These are phyloP conservation scores for Grosmannia huntii DNA, from an alignment of 2,329 filamentous ascomycete genomes.

Conservation along the genomic window DNA sequence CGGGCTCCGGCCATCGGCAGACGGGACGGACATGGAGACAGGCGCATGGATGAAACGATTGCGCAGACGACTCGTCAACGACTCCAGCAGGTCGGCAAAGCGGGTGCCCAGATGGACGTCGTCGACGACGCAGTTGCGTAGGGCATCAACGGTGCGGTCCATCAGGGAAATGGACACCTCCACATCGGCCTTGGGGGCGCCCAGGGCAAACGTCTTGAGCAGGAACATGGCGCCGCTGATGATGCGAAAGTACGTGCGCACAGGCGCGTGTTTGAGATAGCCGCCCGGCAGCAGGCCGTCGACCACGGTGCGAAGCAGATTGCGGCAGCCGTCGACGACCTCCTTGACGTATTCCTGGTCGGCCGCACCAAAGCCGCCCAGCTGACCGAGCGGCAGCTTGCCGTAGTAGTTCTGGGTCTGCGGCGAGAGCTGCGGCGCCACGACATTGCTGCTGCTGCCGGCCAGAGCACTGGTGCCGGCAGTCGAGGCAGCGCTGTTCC, in stretches of 20 bases:
- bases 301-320: slow-evolving; percentile 64
- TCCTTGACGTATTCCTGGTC: slow-evolving; percentile 64
- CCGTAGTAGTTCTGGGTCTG: slow-evolving; percentile 54
- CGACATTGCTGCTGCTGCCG: slow-evolving; percentile 6
- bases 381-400: slow-evolving; percentile 48
- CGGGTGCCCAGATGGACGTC: slow-evolving; percentile 77
- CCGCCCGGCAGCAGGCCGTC: slow-evolving; percentile 61
- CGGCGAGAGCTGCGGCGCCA: slow-evolving; percentile 38
- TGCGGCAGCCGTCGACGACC: slow-evolving; percentile 65
- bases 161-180: slow-evolving; percentile 63
- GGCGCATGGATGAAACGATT: slow-evolving; percentile 60
- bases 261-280: slow-evolving; percentile 71
- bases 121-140: slow-evolving; percentile 69
- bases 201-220: slow-evolving; percentile 72
- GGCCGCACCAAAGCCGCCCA: slow-evolving; percentile 50
- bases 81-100: slow-evolving; percentile 73
- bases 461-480: slow-evolving; percentile 21
- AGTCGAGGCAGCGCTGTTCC: slow-evolving; percentile 16
- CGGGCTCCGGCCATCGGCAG: background rate
- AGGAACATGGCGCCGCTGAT: slow-evolving; percentile 77
- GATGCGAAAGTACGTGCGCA: slow-evolving; percentile 76
- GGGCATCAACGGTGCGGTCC: slow-evolving; percentile 59
- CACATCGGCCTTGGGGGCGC: slow-evolving; percentile 66
- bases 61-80: slow-evolving; percentile 59
- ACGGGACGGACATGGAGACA: slow-evolving; percentile 14